Percentiles rank a stretch among this genome's conserved stretches.
phyloP scores from a whole-genome alignment of 306 rosid species.

The Trifolium fragiferum region DNA sequence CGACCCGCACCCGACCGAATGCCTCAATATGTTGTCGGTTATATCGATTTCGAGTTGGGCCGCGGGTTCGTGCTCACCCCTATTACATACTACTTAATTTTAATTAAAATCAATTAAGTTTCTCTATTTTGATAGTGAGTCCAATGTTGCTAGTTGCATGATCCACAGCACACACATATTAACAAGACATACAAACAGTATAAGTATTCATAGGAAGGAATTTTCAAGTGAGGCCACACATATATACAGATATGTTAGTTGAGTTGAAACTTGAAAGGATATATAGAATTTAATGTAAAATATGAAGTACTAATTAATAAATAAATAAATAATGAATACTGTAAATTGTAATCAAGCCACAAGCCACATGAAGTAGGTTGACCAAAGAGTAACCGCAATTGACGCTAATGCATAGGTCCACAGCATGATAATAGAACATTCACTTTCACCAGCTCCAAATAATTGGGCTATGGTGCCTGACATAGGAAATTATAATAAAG shows the following conservation, averaged over 20 bases:
- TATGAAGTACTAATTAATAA: background rate
- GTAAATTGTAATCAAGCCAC: constrained; percentile 43
- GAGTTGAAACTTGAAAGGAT: background rate
- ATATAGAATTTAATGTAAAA: background rate
- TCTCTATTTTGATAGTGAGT: too few relatives aligned
- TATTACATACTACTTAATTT: too few relatives aligned
- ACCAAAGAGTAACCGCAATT: constrained; percentile 77
- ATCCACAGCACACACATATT: too few relatives aligned
- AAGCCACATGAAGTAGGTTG: constrained; percentile 74
- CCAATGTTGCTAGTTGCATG: too few relatives aligned
- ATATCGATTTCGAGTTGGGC: too few relatives aligned
- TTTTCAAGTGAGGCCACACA: background rate
- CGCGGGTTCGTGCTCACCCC: too few relatives aligned
- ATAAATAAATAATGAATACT: background rate
- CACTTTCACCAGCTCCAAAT: constrained; percentile 78
- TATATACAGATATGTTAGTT: background rate
- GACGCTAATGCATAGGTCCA: constrained; percentile 75
- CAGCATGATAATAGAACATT: constrained; percentile 73
- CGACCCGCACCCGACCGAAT: too few relatives aligned
- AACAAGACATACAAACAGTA: too few relatives aligned
- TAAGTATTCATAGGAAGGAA: too few relatives aligned
- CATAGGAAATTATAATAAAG: background rate
- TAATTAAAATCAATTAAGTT: too few relatives aligned
- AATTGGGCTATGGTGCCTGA: constrained; percentile 76
- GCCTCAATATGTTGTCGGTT: too few relatives aligned